Evolutionary conservation across 2,329 filamentous ascomycete genomes (phyloP).

Genomic region (Apiospora marii): DNA sequence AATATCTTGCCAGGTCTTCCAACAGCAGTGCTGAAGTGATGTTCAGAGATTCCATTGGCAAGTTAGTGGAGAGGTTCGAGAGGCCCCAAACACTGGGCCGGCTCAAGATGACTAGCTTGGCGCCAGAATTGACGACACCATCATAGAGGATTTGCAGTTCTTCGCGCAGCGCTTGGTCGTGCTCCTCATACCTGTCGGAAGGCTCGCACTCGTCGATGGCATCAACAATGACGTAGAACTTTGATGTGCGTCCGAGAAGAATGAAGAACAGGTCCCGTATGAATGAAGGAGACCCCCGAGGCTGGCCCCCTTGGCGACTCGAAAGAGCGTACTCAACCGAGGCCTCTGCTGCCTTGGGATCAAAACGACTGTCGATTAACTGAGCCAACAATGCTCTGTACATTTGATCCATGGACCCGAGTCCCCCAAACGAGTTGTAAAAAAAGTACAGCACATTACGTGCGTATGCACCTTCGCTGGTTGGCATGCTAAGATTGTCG

Average conservation of each 20-base stretch:
- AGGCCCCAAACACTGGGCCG: background rate
- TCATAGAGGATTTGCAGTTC: background rate
- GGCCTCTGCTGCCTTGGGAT: background rate
- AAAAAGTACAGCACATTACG: background rate
- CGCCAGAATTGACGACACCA: background rate
- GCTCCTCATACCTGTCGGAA: background rate
- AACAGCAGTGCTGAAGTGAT: background rate
- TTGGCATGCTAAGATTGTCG: background rate
- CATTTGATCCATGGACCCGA: background rate
- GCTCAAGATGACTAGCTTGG: background rate
- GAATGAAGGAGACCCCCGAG: background rate
- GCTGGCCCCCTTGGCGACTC: background rate
- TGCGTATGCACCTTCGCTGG: background rate
- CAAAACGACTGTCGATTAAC: background rate
- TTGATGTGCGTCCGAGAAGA: background rate
- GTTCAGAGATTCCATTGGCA: background rate
- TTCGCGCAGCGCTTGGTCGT: background rate
- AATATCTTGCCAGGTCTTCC: background rate
- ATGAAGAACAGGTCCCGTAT: background rate
- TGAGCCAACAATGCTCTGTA: background rate
- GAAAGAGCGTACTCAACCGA: background rate
- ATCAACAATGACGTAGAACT: background rate
- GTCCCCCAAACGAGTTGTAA: background rate
- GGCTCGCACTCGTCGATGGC: background rate
- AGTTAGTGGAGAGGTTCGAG: background rate